A percentile compares a stretch with the other conserved stretches of the same genome.
These are phyloP conservation scores for Pseudocercospora eumusae DNA, from an alignment of 2,329 filamentous ascomycete genomes.

Conservation along the genomic window DNA sequence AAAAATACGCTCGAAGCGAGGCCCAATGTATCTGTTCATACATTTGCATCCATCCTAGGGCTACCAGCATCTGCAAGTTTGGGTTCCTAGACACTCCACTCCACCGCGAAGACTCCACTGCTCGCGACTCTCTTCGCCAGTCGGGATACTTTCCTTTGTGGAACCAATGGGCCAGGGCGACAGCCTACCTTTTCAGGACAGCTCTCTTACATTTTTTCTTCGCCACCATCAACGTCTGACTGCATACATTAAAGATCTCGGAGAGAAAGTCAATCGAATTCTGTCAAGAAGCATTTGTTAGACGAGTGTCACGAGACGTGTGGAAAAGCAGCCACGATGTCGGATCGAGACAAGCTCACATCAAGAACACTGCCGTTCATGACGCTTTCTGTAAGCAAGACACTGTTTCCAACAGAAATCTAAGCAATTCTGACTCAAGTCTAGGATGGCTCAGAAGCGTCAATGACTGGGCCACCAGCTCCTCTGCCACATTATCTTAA, in stretches of 20 bases:
- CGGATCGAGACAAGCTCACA: constrained; percentile 48
- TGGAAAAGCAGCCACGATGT: constrained; percentile 28
- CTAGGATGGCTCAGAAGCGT: constrained; percentile 42
- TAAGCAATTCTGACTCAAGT: not conserved
- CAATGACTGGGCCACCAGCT: constrained; percentile 48
- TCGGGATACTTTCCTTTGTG: constrained; percentile 9
- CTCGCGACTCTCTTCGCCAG: not conserved
- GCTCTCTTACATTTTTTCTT: not conserved
- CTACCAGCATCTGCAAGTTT: not conserved
- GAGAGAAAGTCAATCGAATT: not conserved
- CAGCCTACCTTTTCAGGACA: not conserved
- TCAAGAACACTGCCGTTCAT: constrained; percentile 52
- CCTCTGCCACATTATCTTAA: constrained; percentile 48
- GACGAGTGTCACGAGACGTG: not conserved
- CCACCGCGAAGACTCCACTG: not conserved
- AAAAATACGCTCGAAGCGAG: constrained; percentile 8
- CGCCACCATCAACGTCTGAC: not conserved
- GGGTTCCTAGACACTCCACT: not conserved
- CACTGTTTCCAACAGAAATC: not conserved
- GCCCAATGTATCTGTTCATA: not conserved
- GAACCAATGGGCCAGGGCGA: constrained; percentile 4
- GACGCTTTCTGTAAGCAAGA: constrained; percentile 43
- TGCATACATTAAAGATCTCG: not conserved
- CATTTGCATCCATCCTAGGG: not conserved
- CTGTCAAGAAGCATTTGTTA: not conserved